Base-by-base conservation (phyloP, 441 rosid genomes). In the Gossypium davidsonii region DNA sequence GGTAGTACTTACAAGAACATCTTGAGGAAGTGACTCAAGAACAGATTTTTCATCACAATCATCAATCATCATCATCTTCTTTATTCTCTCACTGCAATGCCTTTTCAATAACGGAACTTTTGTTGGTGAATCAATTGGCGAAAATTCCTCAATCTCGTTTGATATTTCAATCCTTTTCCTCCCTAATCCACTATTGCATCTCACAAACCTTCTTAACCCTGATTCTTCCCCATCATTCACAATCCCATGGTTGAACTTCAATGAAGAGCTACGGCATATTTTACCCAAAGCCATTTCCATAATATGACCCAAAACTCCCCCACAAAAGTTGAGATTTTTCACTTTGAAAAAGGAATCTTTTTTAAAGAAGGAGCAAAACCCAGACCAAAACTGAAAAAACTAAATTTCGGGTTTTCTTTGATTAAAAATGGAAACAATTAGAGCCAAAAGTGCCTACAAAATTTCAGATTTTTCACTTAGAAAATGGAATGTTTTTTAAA, bases 11-110 rank as follows among this genome's bases (percentile, higher is more conserved):
- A 92, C 97, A 85, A 94, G 79, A 18, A 94, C 71, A 34, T 94
- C 97, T 69, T 82, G 94, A 34, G 95, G 97, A 63, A 94, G 78
- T 71, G 85, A 67, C 74, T 94, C 97, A 25, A 94, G 84, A 4
- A 28, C 18, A 63, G 90, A 87, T 73, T 81, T 80, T 11, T 75
- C 82, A 23, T 37, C 73, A 15, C 0, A 76, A 3, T 56, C 80
- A 48, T 62, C 2, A 52, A 6, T 2, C 58, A 28, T 2, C 65
- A 10, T 20, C 46, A 69, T 2, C 63, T 2, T 1, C 60, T 37
- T 37, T 37, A 11, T 21, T 34, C 72, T 37, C 55, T 55, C 74
- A 57, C 85, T 83, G 70, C 88, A 81, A 23, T 83, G 83, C 79
- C 87, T 90, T 86, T 93, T 89, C 78, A 81, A 68, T 76, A 79